Evolutionary conservation across 805 yeast genomes (phyloP).

Genomic region (Saturnispora sanitii): DNA sequence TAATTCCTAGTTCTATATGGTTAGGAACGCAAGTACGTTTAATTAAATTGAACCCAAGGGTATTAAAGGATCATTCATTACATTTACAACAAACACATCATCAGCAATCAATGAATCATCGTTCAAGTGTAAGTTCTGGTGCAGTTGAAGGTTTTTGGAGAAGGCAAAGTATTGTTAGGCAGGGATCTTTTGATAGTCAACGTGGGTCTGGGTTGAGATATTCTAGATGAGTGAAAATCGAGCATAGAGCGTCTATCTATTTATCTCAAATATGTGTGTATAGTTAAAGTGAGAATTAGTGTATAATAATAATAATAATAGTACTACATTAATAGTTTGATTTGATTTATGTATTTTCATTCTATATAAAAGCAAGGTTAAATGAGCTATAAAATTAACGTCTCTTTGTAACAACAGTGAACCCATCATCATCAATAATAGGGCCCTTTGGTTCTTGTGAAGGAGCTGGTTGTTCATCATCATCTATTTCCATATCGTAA

Average conservation of each 20-base stretch:
- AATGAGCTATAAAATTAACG: too few relatives aligned
- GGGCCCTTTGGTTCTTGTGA: slow-evolving; percentile 43
- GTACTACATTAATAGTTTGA: too few relatives aligned
- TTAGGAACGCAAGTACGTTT: slow-evolving; percentile 34
- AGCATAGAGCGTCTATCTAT: too few relatives aligned
- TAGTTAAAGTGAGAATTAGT: too few relatives aligned
- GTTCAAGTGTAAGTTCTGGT: not conserved
- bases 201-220: not conserved
- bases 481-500: slow-evolving; percentile 33
- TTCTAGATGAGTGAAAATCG: not conserved
- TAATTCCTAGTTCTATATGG: slow-evolving; percentile 32
- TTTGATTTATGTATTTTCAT: too few relatives aligned
- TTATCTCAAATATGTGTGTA: too few relatives aligned
- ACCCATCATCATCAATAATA: slow-evolving; percentile 87
- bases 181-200: slow-evolving; percentile 1
- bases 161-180: slow-evolving; percentile 9
- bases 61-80: slow-evolving; percentile 11
- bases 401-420: slow-evolving; percentile 70
- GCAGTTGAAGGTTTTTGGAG: slow-evolving; percentile 15
- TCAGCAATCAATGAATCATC: not conserved
- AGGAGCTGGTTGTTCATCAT: slow-evolving; percentile 26
- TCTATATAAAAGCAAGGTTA: too few relatives aligned
- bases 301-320: too few relatives aligned
- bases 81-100: slow-evolving; percentile 2
- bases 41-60: slow-evolving; percentile 27